These are phyloP conservation scores for Fraxinus angustifolia DNA, from an alignment of 305 asterid genomes.

Conservation along the genomic window DNA sequence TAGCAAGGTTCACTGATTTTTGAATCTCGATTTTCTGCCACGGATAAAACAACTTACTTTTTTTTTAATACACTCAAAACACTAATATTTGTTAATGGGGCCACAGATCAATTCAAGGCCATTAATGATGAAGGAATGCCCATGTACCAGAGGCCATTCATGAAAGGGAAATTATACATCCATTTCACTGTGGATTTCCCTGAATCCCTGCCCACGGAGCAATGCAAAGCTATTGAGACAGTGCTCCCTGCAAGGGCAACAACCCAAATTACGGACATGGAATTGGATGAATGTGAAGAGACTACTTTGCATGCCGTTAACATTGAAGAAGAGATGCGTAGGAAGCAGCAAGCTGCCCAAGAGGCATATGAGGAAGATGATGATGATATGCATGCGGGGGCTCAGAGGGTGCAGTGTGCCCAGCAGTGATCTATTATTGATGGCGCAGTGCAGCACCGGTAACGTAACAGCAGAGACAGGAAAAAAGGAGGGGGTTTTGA, in stretches of 20 bases:
- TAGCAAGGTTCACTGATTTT: neutral
- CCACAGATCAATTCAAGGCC: slow-evolving; percentile 78
- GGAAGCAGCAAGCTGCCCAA: slow-evolving; percentile 74
- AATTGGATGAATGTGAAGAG: slow-evolving; percentile 81
- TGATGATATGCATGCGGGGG: slow-evolving; percentile 92
- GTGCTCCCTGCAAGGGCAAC: slow-evolving; percentile 60
- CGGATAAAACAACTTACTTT: neutral
- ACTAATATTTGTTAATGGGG: neutral
- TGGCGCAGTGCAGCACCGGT: neutral
- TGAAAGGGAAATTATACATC: slow-evolving; percentile 74
- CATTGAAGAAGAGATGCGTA: slow-evolving; percentile 86
- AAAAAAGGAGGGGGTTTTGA: neutral
- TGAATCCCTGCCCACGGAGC: slow-evolving; percentile 57
- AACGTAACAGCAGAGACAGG: neutral
- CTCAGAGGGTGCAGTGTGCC: slow-evolving; percentile 90
- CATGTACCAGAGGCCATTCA: slow-evolving; percentile 82
- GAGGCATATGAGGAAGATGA: slow-evolving; percentile 91
- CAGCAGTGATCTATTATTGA: slow-evolving; percentile 52
- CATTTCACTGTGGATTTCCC: slow-evolving; percentile 85
- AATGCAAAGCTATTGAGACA: slow-evolving; percentile 58
- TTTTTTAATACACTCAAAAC: neutral
- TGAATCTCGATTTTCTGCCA: neutral
- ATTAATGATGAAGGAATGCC: slow-evolving; percentile 96
- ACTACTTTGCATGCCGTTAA: slow-evolving; percentile 74
- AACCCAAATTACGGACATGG: slow-evolving; percentile 56